These are phyloP conservation scores for Postia placenta DNA, from an alignment of 768 basidiomycete species.

Conservation along the genomic window DNA sequence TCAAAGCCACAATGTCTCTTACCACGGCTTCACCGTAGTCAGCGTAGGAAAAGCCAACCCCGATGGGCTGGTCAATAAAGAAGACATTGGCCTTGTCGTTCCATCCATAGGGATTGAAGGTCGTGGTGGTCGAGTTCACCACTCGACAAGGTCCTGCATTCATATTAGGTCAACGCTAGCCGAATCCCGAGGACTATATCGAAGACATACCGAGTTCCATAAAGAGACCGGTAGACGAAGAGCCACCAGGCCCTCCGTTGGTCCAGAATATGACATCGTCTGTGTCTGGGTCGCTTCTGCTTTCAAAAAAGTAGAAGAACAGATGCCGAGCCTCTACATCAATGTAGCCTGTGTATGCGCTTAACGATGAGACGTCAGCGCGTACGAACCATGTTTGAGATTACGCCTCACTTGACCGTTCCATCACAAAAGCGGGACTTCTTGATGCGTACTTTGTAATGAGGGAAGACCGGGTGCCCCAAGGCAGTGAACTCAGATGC, in stretches of 20 bases:
- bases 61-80: slow-evolving; percentile 36
- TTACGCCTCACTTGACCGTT: slow-evolving; percentile 28
- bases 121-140: slow-evolving; percentile 40
- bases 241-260: slow-evolving; percentile 29
- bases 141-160: slow-evolving; percentile 71
- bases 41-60: slow-evolving; percentile 27
- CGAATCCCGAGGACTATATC: slow-evolving; percentile 74
- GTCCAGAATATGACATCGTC: slow-evolving; percentile 26
- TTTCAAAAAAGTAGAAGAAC: slow-evolving; percentile 46
- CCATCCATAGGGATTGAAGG: slow-evolving; percentile 57
- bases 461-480: slow-evolving; percentile 39
- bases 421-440: slow-evolving; percentile 37
- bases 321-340: slow-evolving; percentile 51
- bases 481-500: slow-evolving; percentile 30
- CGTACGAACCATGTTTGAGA: slow-evolving; percentile 1
- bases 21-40: slow-evolving; percentile 58
- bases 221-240: slow-evolving; percentile 30
- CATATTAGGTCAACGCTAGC: too few relatives aligned
- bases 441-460: slow-evolving; percentile 37
- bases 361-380: slow-evolving; percentile 18
- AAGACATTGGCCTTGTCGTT: slow-evolving; percentile 58
- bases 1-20: slow-evolving; percentile 21
- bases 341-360: slow-evolving; percentile 67
- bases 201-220: slow-evolving; percentile 43
- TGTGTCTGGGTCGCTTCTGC: slow-evolving; percentile 26